Percentiles rank a stretch among this genome's conserved stretches.
Conservation (phyloP, 768 basidiomycete genomes). For the Amanita molliuscula region DNA sequence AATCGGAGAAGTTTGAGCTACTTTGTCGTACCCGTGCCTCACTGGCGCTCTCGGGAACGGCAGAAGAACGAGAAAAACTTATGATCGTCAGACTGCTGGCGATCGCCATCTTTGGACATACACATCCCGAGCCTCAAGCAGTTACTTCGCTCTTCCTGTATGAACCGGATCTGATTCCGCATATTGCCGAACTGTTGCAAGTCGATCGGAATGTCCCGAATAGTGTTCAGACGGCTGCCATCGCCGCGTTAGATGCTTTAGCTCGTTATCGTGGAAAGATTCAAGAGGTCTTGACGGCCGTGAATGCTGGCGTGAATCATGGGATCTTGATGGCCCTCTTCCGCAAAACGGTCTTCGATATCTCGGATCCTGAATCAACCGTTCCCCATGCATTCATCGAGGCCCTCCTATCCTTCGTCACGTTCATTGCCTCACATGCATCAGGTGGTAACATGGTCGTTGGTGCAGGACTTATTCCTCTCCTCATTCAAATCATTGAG, state of each 20-base stretch:
- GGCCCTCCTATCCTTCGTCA: slow-evolving; percentile 77
- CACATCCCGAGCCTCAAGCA: slow-evolving; percentile 70
- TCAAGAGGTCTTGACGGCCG: slow-evolving; percentile 78
- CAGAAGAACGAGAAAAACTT: slow-evolving; percentile 66
- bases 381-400: slow-evolving; percentile 74
- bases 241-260: slow-evolving; percentile 86
- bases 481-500: slow-evolving; percentile 84
- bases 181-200: slow-evolving; percentile 84
- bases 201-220: slow-evolving; percentile 64
- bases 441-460: slow-evolving; percentile 90
- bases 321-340: slow-evolving; percentile 88
- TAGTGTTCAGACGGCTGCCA: slow-evolving; percentile 71
- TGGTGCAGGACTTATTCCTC: slow-evolving; percentile 82
- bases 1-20: slow-evolving; percentile 80
- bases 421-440: slow-evolving; percentile 76
- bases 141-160: slow-evolving; percentile 82
- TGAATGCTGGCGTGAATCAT: slow-evolving; percentile 95
- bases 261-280: slow-evolving; percentile 76
- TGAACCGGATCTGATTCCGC: slow-evolving; percentile 85
- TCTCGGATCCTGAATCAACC: slow-evolving; percentile 53
- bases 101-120: slow-evolving; percentile 86
- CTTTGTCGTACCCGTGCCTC: slow-evolving; percentile 79
- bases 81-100: slow-evolving; percentile 75
- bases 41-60: slow-evolving; percentile 51
- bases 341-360: slow-evolving; percentile 69